Evolutionary conservation across 768 basidiomycete genomes (phyloP).

Genomic region (Cystofilobasidium macerans): DNA sequence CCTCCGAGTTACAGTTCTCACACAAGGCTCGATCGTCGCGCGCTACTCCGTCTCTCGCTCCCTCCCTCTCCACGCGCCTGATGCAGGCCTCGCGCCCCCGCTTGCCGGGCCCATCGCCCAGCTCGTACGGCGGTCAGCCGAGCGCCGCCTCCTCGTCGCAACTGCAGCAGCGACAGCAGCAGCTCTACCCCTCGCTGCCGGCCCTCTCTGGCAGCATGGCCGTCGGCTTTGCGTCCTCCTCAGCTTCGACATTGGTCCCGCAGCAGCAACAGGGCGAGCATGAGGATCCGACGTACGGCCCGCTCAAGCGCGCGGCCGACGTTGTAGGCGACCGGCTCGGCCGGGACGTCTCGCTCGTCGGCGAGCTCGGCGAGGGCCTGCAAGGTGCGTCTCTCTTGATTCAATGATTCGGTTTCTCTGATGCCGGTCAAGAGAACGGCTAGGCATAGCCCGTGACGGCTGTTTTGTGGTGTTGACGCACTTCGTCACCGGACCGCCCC

Average conservation of each 20-base stretch:
- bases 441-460: too few relatives aligned
- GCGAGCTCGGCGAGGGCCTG: conserved; percentile 21
- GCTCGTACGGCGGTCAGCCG: neutral
- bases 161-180: neutral
- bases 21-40: neutral
- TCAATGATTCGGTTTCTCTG: too few relatives aligned
- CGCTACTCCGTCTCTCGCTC: neutral
- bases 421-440: too few relatives aligned
- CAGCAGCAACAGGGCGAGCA: neutral
- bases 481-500: neutral
- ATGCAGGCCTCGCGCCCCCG: conserved; percentile 1
- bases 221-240: neutral
- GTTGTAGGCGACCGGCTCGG: conserved; percentile 19
- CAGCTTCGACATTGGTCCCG: neutral
- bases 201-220: too few relatives aligned
- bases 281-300: conserved; percentile 25
- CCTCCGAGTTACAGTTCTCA: too few relatives aligned
- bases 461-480: neutral
- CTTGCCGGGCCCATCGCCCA: neutral
- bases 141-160: neutral
- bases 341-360: conserved; percentile 13
- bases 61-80: neutral
- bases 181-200: conserved; percentile 1
- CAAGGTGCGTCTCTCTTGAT: conserved; percentile 17
- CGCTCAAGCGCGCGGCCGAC: conserved; percentile 21